These are phyloP conservation scores for Pinus albicaulis DNA, from an alignment of 75 land plant genomes.

Conservation along the genomic window DNA sequence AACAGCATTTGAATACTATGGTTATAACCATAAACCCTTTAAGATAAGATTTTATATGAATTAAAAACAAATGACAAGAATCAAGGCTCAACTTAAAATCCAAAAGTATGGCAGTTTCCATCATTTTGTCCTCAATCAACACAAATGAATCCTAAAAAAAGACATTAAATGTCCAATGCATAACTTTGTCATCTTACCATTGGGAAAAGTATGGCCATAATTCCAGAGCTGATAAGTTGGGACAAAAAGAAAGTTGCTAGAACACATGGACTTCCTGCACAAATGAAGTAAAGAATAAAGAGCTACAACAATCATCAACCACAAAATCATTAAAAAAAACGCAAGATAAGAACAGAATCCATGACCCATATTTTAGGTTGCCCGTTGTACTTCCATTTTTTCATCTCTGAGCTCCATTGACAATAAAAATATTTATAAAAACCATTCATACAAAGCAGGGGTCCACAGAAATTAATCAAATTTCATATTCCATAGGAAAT, in stretches of 20 bases:
- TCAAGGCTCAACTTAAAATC: not conserved
- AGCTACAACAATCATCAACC: not conserved
- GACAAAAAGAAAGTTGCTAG: conserved; percentile 42
- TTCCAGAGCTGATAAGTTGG: conserved; percentile 33
- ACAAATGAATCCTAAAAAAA: not conserved
- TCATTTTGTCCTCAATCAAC: not conserved
- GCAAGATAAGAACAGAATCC: not conserved
- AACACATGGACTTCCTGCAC: conserved; percentile 48
- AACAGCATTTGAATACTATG: not conserved
- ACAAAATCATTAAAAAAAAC: not conserved
- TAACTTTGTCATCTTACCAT: conserved; percentile 18
- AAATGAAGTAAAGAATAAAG: not conserved
- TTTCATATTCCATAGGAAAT: too few species aligned
- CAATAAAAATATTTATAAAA: not conserved
- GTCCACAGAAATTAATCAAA: too few species aligned
- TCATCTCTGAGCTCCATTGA: not conserved
- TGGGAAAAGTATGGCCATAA: conserved; percentile 40
- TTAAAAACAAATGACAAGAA: not conserved
- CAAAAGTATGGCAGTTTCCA: not conserved
- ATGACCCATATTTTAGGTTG: not conserved
- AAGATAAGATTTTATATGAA: not conserved
- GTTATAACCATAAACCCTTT: not conserved
- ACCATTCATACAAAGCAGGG: not conserved
- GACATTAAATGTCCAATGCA: not conserved
- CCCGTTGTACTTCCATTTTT: not conserved